phyloP scores from a whole-genome alignment of 495 filamentous ascomycete species.

The Neurospora sp. region DNA sequence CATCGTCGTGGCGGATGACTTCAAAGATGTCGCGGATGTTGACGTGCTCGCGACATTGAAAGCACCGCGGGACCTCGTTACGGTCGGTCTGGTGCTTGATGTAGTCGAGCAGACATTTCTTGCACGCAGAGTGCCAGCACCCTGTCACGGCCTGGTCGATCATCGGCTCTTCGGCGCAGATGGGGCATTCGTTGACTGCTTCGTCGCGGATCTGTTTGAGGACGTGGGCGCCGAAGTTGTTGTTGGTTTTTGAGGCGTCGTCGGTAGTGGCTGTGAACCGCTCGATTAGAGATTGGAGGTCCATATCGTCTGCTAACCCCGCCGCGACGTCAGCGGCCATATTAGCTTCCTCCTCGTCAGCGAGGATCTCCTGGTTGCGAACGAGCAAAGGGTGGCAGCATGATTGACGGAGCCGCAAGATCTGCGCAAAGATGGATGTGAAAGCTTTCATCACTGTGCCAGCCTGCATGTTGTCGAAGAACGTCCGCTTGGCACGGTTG shows the following conservation, averaged over 20 bases:
- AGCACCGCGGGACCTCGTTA: constrained; percentile 66
- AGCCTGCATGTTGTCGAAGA: constrained; percentile 75
- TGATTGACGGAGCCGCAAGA: constrained; percentile 84
- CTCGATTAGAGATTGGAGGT: constrained; percentile 73
- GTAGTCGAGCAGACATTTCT: constrained; percentile 77
- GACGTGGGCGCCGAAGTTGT: constrained; percentile 75
- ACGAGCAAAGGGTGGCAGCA: constrained; percentile 91
- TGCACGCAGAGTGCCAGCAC: constrained; percentile 96
- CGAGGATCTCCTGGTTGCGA: constrained; percentile 70
- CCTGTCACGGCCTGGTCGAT: constrained; percentile 84
- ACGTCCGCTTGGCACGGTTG: constrained; percentile 68
- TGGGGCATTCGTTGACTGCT: constrained; percentile 79
- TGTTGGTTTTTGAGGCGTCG: constrained; percentile 47
- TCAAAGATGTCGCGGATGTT: constrained; percentile 83
- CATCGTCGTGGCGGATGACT: constrained; percentile 53
- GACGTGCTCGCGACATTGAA: constrained; percentile 77
- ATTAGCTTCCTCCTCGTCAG: constrained; percentile 79
- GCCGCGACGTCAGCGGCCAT: constrained; percentile 68
- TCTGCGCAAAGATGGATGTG: constrained; percentile 94
- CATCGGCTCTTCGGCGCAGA: constrained; percentile 93
- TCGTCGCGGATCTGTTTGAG: constrained; percentile 86
- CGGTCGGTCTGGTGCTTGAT: constrained; percentile 76
- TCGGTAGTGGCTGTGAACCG: constrained; percentile 65
- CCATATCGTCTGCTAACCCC: constrained; percentile 92
- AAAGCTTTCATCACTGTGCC: constrained; percentile 90